A percentile compares a stretch with the other conserved stretches of the same genome.
phyloP scores from a whole-genome alignment of 2,329 filamentous ascomycete genomes.

The Fusarium multiceps region DNA sequence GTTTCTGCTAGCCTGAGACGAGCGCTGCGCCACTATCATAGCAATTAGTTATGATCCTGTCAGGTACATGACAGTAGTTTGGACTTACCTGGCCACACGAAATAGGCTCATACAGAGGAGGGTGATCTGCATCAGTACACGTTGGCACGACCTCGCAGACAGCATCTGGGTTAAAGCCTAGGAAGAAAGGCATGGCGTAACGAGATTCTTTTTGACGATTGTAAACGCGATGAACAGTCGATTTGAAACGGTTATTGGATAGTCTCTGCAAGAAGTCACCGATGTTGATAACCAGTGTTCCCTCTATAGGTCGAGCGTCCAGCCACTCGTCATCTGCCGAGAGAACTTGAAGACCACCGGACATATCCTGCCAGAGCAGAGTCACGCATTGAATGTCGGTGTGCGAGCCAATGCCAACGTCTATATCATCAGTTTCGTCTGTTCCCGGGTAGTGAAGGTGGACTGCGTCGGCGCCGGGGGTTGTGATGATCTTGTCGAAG shows the following conservation, averaged over 20 bases:
- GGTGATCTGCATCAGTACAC: not conserved
- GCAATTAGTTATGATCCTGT: fast-evolving
- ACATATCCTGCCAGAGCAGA: constrained; percentile 25
- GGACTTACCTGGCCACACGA: constrained; percentile 1
- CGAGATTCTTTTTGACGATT: constrained; percentile 9
- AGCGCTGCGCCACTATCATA: not conserved
- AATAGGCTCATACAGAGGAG: constrained; percentile 13
- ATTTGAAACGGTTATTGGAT: constrained; percentile 3
- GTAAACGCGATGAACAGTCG: constrained; percentile 15
- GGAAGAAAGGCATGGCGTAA: constrained; percentile 8
- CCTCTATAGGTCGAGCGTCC: not conserved
- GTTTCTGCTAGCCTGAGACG: constrained; percentile 4
- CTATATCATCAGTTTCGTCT: not conserved
- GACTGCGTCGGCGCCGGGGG: constrained; percentile 9
- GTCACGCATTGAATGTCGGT: constrained; percentile 16
- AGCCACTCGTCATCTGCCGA: constrained; percentile 20
- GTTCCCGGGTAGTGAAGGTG: constrained; percentile 17
- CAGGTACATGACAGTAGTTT: fast-evolving
- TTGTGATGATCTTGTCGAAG: constrained; percentile 10
- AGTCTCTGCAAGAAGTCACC: constrained; percentile 12
- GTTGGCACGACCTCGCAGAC: constrained; percentile 14
- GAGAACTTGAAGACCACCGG: constrained; percentile 3
- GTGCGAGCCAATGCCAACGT: constrained; percentile 12
- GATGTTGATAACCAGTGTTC: constrained; percentile 14
- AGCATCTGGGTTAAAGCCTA: constrained; percentile 10